These are phyloP conservation scores for Mycena polygramma DNA, from an alignment of 768 basidiomycete genomes.

Conservation along the genomic window DNA sequence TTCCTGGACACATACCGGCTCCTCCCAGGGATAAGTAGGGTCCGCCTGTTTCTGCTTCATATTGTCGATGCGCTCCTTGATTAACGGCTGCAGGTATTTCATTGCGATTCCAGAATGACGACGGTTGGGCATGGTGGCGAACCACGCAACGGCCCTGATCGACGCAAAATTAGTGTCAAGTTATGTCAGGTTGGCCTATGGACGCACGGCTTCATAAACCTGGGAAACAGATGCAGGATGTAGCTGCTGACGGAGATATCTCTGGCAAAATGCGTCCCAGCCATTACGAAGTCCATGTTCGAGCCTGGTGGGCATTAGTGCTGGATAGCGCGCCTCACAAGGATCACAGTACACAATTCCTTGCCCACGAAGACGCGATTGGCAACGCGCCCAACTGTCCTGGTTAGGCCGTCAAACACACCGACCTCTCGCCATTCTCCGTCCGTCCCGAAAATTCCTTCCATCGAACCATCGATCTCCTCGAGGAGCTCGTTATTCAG, in stretches of 20 bases:
- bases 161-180: neutral
- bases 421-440: constrained; percentile 24
- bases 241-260: constrained; percentile 31
- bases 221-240: constrained; percentile 34
- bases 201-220: constrained; percentile 22
- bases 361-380: constrained; percentile 34
- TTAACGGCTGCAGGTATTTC: constrained; percentile 29
- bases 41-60: constrained; percentile 29
- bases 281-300: constrained; percentile 32
- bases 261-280: constrained; percentile 29
- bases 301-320: too few relatives aligned
- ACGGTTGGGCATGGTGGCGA: constrained; percentile 35
- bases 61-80: constrained; percentile 26
- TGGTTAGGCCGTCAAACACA: constrained; percentile 20
- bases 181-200: too few relatives aligned
- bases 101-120: constrained; percentile 29
- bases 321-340: too few relatives aligned
- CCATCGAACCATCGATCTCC: constrained; percentile 24
- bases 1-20: constrained; percentile 19
- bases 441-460: constrained; percentile 17
- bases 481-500: constrained; percentile 28
- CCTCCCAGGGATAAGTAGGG: constrained; percentile 32
- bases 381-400: constrained; percentile 28
- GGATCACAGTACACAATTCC: constrained; percentile 29
- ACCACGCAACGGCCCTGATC: constrained; percentile 29